phyloP scores from a whole-genome alignment of 2,329 filamentous ascomycete species.

The Karstenula rhodostoma region DNA sequence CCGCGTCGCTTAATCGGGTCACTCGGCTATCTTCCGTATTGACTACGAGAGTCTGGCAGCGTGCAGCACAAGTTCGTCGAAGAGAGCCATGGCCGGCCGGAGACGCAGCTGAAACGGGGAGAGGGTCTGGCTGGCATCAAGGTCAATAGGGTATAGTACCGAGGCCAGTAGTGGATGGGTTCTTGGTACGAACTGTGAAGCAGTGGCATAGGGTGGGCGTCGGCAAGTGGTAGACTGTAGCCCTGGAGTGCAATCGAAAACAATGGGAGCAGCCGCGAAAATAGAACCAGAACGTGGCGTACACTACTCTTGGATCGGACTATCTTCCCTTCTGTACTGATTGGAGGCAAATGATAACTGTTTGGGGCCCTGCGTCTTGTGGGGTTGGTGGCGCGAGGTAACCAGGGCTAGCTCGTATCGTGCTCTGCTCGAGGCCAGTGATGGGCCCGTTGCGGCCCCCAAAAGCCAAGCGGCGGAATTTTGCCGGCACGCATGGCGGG shows the following conservation, averaged over 20 bases:
- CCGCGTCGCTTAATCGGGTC: slow-evolving; percentile 60
- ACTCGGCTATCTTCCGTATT: slow-evolving; percentile 57
- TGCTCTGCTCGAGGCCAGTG: slow-evolving; percentile 1
- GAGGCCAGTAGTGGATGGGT: slow-evolving; percentile 23
- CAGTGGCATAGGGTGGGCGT: slow-evolving; percentile 8
- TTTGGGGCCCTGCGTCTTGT: neutral
- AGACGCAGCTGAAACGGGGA: slow-evolving; percentile 41
- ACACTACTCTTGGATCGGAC: slow-evolving; percentile 5
- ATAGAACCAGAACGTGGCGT: slow-evolving; percentile 1
- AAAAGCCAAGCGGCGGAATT: neutral
- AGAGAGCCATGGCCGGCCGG: slow-evolving; percentile 58
- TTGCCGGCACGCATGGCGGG: slow-evolving; percentile 6
- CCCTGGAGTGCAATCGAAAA: neutral
- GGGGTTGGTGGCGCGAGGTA: slow-evolving; percentile 10
- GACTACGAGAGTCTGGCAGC: slow-evolving; percentile 54
- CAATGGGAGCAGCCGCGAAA: neutral
- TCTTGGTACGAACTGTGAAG: slow-evolving; percentile 27
- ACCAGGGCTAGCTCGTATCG: neutral
- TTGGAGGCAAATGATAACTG: slow-evolving; percentile 3
- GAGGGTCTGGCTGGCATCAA: slow-evolving; percentile 4
- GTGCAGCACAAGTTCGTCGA: slow-evolving; percentile 60
- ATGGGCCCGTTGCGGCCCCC: neutral
- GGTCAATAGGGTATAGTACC: neutral
- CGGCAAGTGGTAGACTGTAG: slow-evolving; percentile 9
- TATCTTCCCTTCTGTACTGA: neutral